Conservation (phyloP, 305 asterid species). For the Fraxinus latifolia region DNA sequence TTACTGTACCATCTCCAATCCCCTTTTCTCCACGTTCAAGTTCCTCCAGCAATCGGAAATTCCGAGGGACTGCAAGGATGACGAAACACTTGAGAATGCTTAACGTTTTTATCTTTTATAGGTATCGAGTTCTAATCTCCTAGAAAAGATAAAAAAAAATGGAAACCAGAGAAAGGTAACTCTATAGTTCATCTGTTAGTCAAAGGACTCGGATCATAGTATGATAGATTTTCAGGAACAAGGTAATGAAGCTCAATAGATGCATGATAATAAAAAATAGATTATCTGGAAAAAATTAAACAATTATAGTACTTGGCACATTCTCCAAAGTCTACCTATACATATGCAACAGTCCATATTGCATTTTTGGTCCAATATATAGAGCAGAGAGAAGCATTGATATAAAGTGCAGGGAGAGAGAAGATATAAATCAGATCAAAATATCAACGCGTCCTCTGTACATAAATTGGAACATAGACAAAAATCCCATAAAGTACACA, state of each 20-base stretch:
- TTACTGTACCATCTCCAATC: slow-evolving; percentile 65
- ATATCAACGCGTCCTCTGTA: not conserved
- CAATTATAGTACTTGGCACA: not conserved
- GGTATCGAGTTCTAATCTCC: not conserved
- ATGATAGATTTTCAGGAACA: not conserved
- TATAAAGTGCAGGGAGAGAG: not conserved
- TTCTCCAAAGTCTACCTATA: not conserved
- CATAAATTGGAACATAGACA: not conserved
- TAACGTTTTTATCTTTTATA: not conserved
- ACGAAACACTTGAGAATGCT: not conserved
- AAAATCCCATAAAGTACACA: not conserved
- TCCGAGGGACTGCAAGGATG: slow-evolving; percentile 50
- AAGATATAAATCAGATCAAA: not conserved
- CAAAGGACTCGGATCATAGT: not conserved
- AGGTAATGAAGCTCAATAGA: not conserved
- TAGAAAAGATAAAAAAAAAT: not conserved
- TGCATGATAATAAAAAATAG: not conserved
- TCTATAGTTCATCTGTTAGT: not conserved
- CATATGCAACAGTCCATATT: not conserved
- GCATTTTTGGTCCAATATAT: not conserved
- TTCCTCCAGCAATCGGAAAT: slow-evolving; percentile 64
- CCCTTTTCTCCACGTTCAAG: slow-evolving; percentile 71
- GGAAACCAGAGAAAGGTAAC: not conserved
- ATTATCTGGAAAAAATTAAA: not conserved
- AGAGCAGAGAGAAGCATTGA: not conserved